Percentiles rank a stretch among this genome's conserved stretches.
These are phyloP conservation scores for Inonotus hispidus DNA, from an alignment of 1,284 basidiomycete species.

Conservation along the genomic window DNA sequence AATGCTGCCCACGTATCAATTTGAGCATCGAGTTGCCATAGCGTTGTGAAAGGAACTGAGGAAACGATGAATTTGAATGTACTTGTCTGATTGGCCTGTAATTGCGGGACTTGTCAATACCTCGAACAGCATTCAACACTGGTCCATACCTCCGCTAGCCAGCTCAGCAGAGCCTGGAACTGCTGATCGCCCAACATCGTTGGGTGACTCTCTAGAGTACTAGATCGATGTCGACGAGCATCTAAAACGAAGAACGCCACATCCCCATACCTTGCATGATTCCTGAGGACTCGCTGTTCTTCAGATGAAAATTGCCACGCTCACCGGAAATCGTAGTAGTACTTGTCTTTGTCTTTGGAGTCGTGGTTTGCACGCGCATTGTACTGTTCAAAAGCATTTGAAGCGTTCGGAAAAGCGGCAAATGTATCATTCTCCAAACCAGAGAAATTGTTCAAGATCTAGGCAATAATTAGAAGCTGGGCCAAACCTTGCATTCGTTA, in stretches of 20 bases:
- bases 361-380: conserved; percentile 65
- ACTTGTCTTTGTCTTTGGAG: conserved; percentile 37
- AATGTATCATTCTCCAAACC: conserved; percentile 50
- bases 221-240: conserved; percentile 62
- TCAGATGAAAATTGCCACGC: conserved; percentile 4
- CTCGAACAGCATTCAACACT: not conserved
- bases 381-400: conserved; percentile 62
- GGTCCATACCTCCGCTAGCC: conserved; percentile 50
- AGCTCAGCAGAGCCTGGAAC: conserved; percentile 56
- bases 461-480: no score
- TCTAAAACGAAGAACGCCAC: conserved; percentile 79
- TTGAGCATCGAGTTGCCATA: conserved; percentile 69
- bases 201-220: conserved; percentile 37
- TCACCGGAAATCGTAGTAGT: conserved; percentile 61
- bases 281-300: no score
- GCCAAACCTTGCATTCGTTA: not conserved
- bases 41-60: conserved; percentile 73
- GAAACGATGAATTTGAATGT: conserved; percentile 81
- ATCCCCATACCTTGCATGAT: conserved; percentile 44
- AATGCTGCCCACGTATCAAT: conserved; percentile 73
- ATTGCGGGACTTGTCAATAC: not conserved
- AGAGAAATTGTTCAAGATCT: conserved; percentile 42
- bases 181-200: conserved; percentile 76
- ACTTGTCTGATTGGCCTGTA: conserved; percentile 63
- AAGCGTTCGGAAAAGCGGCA: conserved; percentile 53